Percentiles rank a stretch among this genome's conserved stretches.
These are phyloP conservation scores for Bipolaris oryzae DNA, from an alignment of 2,329 filamentous ascomycete genomes.

Conservation along the genomic window DNA sequence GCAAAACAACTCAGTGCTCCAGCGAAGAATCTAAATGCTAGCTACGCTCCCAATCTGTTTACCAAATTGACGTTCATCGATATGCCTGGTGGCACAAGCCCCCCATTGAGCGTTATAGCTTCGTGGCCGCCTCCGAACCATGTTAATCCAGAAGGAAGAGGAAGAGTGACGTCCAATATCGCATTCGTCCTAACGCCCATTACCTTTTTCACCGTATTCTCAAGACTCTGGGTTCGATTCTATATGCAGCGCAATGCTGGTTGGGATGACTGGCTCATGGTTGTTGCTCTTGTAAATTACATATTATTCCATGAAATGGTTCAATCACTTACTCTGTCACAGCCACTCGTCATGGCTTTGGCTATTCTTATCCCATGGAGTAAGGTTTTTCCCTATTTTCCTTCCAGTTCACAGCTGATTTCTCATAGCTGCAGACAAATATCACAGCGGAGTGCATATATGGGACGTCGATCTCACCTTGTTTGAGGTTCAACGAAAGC, in stretches of 20 bases:
- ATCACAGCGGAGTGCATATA: conserved; percentile 27
- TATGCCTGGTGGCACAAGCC: conserved; percentile 31
- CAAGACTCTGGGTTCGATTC: conserved; percentile 30
- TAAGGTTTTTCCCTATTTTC: conserved; percentile 4
- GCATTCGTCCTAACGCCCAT: conserved; percentile 26
- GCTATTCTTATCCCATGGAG: conserved; percentile 27
- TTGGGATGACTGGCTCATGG: conserved; percentile 35
- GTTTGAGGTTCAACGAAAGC: conserved; percentile 24
- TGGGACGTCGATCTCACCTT: conserved; percentile 27
- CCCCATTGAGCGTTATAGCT: conserved; percentile 22
- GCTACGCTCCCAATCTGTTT: background rate
- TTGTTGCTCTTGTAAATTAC: conserved; percentile 21
- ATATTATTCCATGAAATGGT: background rate
- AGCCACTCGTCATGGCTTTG: conserved; percentile 10
- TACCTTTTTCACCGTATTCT: conserved; percentile 22
- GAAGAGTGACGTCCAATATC: conserved; percentile 21
- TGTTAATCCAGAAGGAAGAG: conserved; percentile 19
- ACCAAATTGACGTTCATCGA: background rate
- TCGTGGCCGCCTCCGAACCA: conserved; percentile 29
- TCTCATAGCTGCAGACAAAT: conserved; percentile 19
- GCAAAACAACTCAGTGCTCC: background rate
- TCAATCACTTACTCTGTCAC: background rate
- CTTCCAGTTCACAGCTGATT: conserved; percentile 9
- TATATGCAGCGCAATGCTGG: conserved; percentile 27
- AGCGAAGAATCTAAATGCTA: background rate